Percentiles rank a stretch among this genome's conserved stretches.
Conservation (phyloP, 441 rosid genomes). For the Syzygium syzygioides region DNA sequence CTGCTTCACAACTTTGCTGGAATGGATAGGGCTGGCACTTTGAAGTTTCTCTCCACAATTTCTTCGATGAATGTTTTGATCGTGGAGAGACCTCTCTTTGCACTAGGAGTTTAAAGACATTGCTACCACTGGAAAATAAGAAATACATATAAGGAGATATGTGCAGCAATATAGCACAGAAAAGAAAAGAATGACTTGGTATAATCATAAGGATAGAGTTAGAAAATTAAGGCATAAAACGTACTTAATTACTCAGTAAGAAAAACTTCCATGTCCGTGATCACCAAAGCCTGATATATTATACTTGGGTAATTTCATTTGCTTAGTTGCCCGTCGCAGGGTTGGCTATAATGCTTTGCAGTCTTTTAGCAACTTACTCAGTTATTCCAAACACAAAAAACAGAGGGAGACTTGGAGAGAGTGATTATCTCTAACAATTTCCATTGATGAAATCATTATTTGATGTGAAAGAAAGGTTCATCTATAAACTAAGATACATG, state of each 20-base stretch:
- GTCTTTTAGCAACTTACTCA: background rate
- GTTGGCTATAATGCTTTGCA: background rate
- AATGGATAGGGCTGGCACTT: slow-evolving; percentile 13
- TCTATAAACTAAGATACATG: background rate
- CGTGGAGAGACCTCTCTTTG: slow-evolving; percentile 48
- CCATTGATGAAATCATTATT: background rate
- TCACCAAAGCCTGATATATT: background rate
- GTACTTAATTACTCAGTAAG: background rate
- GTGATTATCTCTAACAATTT: background rate
- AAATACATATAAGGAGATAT: background rate
- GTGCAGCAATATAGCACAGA: background rate
- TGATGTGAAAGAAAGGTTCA: background rate
- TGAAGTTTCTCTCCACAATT: slow-evolving; percentile 39
- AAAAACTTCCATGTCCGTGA: background rate
- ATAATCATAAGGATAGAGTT: background rate
- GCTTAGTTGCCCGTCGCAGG: background rate
- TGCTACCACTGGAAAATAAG: slow-evolving; percentile 20
- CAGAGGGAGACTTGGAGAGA: background rate
- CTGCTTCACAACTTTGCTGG: slow-evolving; percentile 24
- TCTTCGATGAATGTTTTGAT: slow-evolving; percentile 37
- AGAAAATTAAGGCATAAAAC: background rate
- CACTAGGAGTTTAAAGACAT: slow-evolving; percentile 41
- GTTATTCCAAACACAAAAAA: background rate
- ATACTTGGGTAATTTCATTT: background rate
- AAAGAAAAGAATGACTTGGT: background rate